These are phyloP conservation scores for Paramyrothecium roridum DNA, from an alignment of 2,329 filamentous ascomycete species.

Conservation along the genomic window DNA sequence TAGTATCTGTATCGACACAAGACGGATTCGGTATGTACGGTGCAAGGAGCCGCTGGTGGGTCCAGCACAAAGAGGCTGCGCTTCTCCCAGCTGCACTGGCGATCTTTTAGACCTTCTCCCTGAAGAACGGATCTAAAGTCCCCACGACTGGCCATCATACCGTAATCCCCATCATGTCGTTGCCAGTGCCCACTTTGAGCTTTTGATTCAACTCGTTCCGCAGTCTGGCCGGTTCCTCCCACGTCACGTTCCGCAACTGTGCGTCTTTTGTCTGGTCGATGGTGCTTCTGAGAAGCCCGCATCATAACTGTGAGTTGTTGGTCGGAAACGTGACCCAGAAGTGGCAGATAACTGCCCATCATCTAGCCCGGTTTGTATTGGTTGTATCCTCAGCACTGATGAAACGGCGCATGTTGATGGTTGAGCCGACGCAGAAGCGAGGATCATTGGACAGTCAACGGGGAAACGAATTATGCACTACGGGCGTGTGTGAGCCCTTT, in stretches of 20 bases:
- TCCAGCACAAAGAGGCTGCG: neutral
- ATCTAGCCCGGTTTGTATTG: neutral
- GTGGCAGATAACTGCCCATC: neutral
- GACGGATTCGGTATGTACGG: neutral
- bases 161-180: neutral
- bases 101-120: neutral
- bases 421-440: neutral
- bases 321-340: neutral
- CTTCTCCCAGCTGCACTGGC: neutral
- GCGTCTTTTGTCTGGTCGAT: neutral
- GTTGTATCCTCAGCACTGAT: neutral
- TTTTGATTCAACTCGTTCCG: neutral
- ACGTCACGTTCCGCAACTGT: neutral
- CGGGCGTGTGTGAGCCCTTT: no score
- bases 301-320: neutral
- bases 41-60: neutral
- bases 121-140: neutral
- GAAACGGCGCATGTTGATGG: neutral
- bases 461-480: no score
- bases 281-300: neutral
- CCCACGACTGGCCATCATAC: neutral
- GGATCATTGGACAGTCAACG: neutral
- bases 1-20: neutral
- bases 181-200: neutral
- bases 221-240: neutral